phyloP scores from a whole-genome alignment of 352 stramenopile species.

The Phytophthora palmivora region DNA sequence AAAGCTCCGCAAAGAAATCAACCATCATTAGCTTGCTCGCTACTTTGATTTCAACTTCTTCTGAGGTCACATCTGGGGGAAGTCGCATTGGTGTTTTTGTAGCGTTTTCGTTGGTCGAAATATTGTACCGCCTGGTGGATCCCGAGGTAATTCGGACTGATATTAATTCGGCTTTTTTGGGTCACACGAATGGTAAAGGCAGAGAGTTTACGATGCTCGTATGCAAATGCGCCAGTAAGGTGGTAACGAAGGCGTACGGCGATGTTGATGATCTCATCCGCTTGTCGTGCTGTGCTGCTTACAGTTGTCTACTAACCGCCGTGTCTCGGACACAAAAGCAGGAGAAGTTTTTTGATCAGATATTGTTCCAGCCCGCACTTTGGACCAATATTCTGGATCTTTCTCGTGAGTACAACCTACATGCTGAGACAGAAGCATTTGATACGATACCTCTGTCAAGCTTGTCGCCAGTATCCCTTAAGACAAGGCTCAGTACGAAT shows the following conservation, averaged over 20 bases:
- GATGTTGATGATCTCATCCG: constrained; percentile 44
- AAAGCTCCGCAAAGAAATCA: constrained; percentile 33
- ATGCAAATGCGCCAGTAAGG: constrained; percentile 84
- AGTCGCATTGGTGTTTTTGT: constrained; percentile 58
- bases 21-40: constrained; percentile 59
- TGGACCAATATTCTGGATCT: constrained; percentile 76
- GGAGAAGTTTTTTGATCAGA: constrained; percentile 89
- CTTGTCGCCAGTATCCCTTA: constrained; percentile 41
- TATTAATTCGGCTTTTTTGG: constrained; percentile 78
- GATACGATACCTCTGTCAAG: constrained; percentile 61
- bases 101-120: constrained; percentile 68
- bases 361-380: constrained; percentile 77
- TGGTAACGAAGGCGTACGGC: constrained; percentile 60
- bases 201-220: constrained; percentile 87
- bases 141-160: constrained; percentile 67
- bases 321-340: constrained; percentile 87
- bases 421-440: constrained; percentile 60
- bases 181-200: constrained; percentile 74
- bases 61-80: constrained; percentile 43
- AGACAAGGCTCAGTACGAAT: constrained; percentile 33
- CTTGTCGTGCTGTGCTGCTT: constrained; percentile 70
- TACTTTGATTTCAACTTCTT: constrained; percentile 61
- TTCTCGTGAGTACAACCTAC: constrained; percentile 48
- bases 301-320: constrained; percentile 76
- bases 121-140: constrained; percentile 70